phyloP scores from a whole-genome alignment of 2,329 filamentous ascomycete species.

The Passalora sequoiae region DNA sequence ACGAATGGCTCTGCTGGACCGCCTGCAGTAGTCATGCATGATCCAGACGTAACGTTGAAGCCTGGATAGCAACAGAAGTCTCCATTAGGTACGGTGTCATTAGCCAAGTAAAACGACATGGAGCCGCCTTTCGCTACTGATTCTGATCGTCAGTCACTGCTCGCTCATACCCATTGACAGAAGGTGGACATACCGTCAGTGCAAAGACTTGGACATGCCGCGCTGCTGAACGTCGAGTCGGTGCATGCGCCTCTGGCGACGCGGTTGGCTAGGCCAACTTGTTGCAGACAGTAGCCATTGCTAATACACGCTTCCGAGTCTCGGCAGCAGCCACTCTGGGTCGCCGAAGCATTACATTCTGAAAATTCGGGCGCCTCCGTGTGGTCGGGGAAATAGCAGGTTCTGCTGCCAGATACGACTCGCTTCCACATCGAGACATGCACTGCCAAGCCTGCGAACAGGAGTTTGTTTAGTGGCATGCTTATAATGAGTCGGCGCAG shows the following conservation, averaged over 20 bases:
- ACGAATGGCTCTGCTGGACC: slow-evolving; percentile 7
- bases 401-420: not conserved
- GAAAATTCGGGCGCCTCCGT: slow-evolving; percentile 10
- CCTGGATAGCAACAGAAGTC: slow-evolving; percentile 13
- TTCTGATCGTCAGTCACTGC: not conserved
- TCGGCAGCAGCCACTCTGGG: slow-evolving; percentile 10
- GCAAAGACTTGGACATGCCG: slow-evolving; percentile 12
- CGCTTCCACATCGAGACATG: not conserved
- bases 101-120: slow-evolving; percentile 12
- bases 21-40: slow-evolving; percentile 5
- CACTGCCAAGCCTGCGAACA: not conserved
- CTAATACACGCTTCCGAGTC: slow-evolving; percentile 5
- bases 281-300: too few relatives aligned
- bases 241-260: slow-evolving; percentile 15
- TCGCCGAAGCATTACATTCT: slow-evolving; percentile 12
- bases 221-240: slow-evolving; percentile 12
- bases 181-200: slow-evolving; percentile 1
- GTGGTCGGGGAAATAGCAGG: slow-evolving; percentile 15
- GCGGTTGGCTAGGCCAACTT: too few relatives aligned
- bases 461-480: not conserved
- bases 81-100: slow-evolving; percentile 11
- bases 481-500: not conserved
- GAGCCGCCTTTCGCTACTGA: slow-evolving; percentile 3
- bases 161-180: not conserved
- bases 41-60: slow-evolving; percentile 10